phyloP scores from a whole-genome alignment of 106 monocot genomes.

The Dendrobium catenatum region DNA sequence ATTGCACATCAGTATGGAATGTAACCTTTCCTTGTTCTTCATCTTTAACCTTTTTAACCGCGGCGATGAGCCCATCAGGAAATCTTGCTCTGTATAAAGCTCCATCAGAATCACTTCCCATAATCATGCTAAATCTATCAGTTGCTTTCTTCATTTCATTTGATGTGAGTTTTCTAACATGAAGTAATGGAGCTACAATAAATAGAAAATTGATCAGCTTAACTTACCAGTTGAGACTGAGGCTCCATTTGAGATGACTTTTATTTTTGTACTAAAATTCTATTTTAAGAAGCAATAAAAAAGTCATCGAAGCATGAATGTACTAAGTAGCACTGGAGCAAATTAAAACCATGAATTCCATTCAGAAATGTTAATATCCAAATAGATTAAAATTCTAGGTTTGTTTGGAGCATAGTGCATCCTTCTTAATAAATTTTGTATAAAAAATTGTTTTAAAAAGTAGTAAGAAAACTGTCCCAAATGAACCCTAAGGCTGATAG shows the following conservation, averaged over 20 bases:
- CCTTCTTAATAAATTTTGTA: neutral
- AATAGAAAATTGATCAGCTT: neutral
- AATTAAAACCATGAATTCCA: neutral
- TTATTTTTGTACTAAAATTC: no score
- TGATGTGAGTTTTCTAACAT: slow-evolving; percentile 39
- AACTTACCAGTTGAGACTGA: neutral
- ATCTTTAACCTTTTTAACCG: slow-evolving; percentile 31
- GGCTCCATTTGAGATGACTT: no score
- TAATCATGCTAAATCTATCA: slow-evolving; percentile 50
- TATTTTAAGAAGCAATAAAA: no score
- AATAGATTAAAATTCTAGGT: neutral
- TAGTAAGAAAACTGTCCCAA: no score
- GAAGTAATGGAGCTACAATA: neutral
- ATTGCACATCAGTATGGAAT: slow-evolving; percentile 45
- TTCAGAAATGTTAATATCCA: neutral
- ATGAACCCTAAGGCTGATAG: neutral
- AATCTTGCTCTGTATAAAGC: slow-evolving; percentile 72
- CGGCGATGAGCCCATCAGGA: slow-evolving; percentile 55
- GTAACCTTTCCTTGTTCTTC: slow-evolving; percentile 19
- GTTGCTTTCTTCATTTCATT: slow-evolving; percentile 82
- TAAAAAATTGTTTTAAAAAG: no score
- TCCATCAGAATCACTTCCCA: slow-evolving; percentile 48
- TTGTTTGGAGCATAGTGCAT: neutral
- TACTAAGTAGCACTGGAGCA: neutral
- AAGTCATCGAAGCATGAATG: neutral